Evolutionary conservation across 139 green algal species (phyloP).

Genomic region (Chlamydomonas applanata): DNA sequence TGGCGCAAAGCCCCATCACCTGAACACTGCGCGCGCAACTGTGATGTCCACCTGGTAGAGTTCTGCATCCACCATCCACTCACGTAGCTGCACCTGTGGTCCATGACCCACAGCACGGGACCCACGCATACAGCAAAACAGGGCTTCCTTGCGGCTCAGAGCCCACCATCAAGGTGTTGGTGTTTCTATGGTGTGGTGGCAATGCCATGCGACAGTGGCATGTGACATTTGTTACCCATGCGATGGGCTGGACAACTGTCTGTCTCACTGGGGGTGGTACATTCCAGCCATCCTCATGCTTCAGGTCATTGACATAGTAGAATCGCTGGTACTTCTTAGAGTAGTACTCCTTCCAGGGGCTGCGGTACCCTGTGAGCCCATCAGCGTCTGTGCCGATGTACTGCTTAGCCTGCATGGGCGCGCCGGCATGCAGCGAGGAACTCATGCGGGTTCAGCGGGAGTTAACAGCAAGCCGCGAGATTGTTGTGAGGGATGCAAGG

Average conservation of each 20-base stretch:
- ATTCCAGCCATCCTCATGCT: conserved; percentile 11
- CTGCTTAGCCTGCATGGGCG: background rate
- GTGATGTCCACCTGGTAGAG: conserved; percentile 14
- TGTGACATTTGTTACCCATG: no score
- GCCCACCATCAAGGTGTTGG: background rate
- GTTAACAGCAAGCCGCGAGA: no score
- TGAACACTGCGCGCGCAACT: conserved; percentile 4
- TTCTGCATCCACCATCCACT: conserved; percentile 20
- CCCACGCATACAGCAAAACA: no score
- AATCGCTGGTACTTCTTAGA: conserved; percentile 15
- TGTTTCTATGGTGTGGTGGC: no score
- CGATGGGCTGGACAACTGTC: background rate
- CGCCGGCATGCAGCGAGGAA: no score
- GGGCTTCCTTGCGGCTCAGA: no score
- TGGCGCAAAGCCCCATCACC: no score
- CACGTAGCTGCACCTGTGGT: conserved; percentile 17
- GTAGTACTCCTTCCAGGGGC: conserved; percentile 6
- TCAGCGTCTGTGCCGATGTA: background rate
- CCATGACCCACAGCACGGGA: no score
- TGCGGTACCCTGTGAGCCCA: background rate
- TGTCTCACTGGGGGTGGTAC: conserved; percentile 1
- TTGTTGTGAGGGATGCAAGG: no score
- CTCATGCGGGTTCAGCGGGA: no score
- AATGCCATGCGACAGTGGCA: no score
- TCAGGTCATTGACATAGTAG: conserved; percentile 16